Percentiles rank a stretch among this genome's conserved stretches.
Conservation (phyloP, 176 grass and related monocot species). For the Triticum aestivum region IWGSC_CS_RefSeq_v2.1 NC_057805.1:477259049-477259548, state of each 20-base stretch:
- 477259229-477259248: neutral
- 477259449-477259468: neutral
- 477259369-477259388: neutral
- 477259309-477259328: conserved; percentile 85
- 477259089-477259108: conserved; percentile 93
- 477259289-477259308: conserved; percentile 93
- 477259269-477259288: conserved; percentile 84
- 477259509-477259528: neutral
- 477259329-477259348: neutral
- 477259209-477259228: neutral
- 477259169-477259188: neutral
- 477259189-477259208: neutral
- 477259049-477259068: conserved; percentile 92
- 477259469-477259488: neutral
- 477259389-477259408: neutral
- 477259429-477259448: neutral
- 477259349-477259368: neutral
- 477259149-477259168: conserved; percentile 86
- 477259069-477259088: conserved; percentile 92
- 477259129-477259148: conserved; percentile 82
- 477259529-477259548: neutral
- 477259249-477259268: neutral
- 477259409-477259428: neutral
- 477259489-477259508: neutral
- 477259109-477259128: conserved; percentile 90